Evolutionary conservation across 345 rosid species (phyloP).

Genomic region (Toxicodendron radicans): DNA sequence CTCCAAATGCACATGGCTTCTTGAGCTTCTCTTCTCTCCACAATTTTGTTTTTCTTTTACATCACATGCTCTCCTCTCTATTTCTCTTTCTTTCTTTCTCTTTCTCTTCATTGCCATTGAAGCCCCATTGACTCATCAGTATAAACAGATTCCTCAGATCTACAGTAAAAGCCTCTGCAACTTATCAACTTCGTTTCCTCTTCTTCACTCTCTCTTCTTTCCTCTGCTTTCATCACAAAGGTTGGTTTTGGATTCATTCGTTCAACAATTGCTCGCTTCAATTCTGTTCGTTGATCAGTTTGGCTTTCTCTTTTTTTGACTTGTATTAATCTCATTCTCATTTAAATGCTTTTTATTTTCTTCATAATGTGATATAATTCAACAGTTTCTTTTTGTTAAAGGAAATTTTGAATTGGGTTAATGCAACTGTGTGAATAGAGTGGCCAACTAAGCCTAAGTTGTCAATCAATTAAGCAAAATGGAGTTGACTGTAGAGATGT

Average conservation of each 20-base stretch:
- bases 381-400: background rate
- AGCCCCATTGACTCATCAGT: conserved; percentile 39
- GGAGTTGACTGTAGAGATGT: background rate
- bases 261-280: conserved; percentile 3
- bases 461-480: background rate
- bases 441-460: background rate
- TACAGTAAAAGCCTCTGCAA: conserved; percentile 36
- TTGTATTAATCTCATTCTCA: background rate
- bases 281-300: background rate
- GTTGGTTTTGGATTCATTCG: conserved; percentile 9
- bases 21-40: conserved; percentile 34
- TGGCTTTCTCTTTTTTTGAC: background rate
- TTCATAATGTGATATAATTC: background rate
- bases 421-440: background rate
- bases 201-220: conserved; percentile 21
- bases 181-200: conserved; percentile 17
- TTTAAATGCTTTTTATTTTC: conserved; percentile 10
- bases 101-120: conserved; percentile 35
- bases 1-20: conserved; percentile 67
- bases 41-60: conserved; percentile 29
- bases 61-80: conserved; percentile 46
- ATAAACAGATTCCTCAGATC: conserved; percentile 47
- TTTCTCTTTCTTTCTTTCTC: conserved; percentile 25
- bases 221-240: conserved; percentile 7
- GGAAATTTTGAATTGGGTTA: background rate